These are phyloP conservation scores for Exophiala calicioides DNA, from an alignment of 2,329 filamentous ascomycete genomes.

Conservation along the genomic window DNA sequence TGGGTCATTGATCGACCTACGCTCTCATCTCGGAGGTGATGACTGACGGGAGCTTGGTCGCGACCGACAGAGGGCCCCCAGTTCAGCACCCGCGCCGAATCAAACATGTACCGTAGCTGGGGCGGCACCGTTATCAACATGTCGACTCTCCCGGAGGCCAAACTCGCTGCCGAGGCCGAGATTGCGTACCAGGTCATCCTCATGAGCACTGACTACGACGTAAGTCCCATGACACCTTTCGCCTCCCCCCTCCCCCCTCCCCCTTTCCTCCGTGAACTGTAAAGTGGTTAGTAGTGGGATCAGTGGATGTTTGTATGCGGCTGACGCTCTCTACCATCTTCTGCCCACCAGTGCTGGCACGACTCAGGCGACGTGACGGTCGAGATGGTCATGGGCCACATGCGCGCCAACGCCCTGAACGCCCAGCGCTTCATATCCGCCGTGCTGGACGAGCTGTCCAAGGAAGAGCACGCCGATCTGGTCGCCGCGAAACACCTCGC, in stretches of 20 bases:
- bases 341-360: slow-evolving; percentile 91
- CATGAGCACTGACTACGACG: slow-evolving; percentile 97
- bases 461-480: slow-evolving; percentile 72
- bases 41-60: too few relatives aligned
- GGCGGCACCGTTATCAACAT: slow-evolving; percentile 97
- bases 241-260: neutral
- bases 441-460: slow-evolving; percentile 81
- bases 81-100: slow-evolving; percentile 95
- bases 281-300: too few relatives aligned
- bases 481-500: slow-evolving; percentile 80
- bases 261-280: neutral
- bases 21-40: neutral
- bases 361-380: slow-evolving; percentile 81
- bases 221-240: slow-evolving; percentile 10
- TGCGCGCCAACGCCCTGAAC: slow-evolving; percentile 89
- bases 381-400: slow-evolving; percentile 94
- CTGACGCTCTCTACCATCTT: too few relatives aligned
- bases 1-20: neutral
- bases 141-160: slow-evolving; percentile 91
- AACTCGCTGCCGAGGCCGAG: slow-evolving; percentile 93
- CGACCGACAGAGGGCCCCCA: slow-evolving; percentile 81
- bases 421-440: slow-evolving; percentile 81
- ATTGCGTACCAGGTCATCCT: slow-evolving; percentile 98
- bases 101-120: slow-evolving; percentile 90
- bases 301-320: too few relatives aligned